These are phyloP conservation scores for Rhizopus sp. DNA, from an alignment of 371 early-diverging fungal species.

Conservation along the genomic window DNA sequence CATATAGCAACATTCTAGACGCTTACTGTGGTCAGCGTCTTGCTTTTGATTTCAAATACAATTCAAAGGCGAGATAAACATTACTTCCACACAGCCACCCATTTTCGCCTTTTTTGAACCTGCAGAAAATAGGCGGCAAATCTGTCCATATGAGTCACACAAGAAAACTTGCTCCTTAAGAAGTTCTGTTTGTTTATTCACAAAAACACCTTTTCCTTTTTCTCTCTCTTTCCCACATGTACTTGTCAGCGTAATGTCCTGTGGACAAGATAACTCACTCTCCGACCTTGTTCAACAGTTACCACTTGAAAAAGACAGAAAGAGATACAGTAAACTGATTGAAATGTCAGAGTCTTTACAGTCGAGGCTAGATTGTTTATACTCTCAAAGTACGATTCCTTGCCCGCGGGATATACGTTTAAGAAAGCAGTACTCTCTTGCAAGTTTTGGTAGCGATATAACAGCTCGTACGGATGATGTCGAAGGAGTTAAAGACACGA, in stretches of 20 bases:
- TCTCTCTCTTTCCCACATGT: neutral
- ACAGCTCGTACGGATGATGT: neutral
- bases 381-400: neutral
- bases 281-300: slow-evolving; percentile 14
- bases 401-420: neutral
- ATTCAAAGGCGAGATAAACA: too few relatives aligned
- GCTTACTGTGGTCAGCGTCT: too few relatives aligned
- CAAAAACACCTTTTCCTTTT: neutral
- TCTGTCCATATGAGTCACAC: too few relatives aligned
- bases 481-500: neutral
- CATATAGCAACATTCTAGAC: too few relatives aligned
- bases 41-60: too few relatives aligned
- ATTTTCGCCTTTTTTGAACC: neutral
- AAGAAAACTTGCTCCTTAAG: neutral
- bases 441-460: too few relatives aligned
- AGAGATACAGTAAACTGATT: slow-evolving; percentile 25
- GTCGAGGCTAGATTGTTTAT: slow-evolving; percentile 16
- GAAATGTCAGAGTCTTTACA: slow-evolving; percentile 22
- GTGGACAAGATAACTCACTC: neutral
- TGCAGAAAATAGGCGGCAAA: too few relatives aligned
- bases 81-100: neutral
- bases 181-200: too few relatives aligned
- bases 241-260: neutral
- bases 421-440: too few relatives aligned
- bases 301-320: slow-evolving; percentile 18